A percentile compares a stretch with the other conserved stretches of the same genome.
Conservation (phyloP, 148 eudicot species). For the Camellia sinensis region DNA sequence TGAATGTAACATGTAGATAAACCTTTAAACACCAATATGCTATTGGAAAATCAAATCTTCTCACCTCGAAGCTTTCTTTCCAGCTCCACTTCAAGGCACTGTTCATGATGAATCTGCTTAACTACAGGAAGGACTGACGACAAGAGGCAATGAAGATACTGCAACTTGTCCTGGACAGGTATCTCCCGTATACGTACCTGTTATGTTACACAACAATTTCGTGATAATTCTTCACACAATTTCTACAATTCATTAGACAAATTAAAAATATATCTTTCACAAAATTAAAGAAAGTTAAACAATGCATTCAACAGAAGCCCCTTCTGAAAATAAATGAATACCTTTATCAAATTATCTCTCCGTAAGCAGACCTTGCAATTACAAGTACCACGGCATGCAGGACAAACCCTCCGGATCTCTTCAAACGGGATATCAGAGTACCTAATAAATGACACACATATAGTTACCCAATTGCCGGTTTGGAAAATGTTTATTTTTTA, state of each 20-base stretch:
- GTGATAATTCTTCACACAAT: background rate
- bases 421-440: slow-evolving; percentile 64
- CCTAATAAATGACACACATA: slow-evolving; percentile 37
- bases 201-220: slow-evolving; percentile 12
- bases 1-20: background rate
- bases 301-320: slow-evolving; percentile 7
- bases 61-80: slow-evolving; percentile 81
- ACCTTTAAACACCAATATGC: background rate
- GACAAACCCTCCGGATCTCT: slow-evolving; percentile 75
- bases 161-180: slow-evolving; percentile 78
- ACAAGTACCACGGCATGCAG: slow-evolving; percentile 96
- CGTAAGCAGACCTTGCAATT: slow-evolving; percentile 82
- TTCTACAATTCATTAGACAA: background rate
- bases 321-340: slow-evolving; percentile 21
- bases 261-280: background rate
- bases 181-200: slow-evolving; percentile 82
- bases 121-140: slow-evolving; percentile 82
- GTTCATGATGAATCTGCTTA: slow-evolving; percentile 71
- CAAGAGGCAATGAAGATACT: slow-evolving; percentile 64
- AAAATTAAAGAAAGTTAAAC: background rate
- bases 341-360: slow-evolving; percentile 84
- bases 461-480: slow-evolving; percentile 9
- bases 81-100: slow-evolving; percentile 78
- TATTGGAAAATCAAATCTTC: slow-evolving; percentile 20
- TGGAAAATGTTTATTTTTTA: background rate